Percentiles rank a stretch among this genome's conserved stretches.
Conservation (phyloP, 2,329 filamentous ascomycete genomes). For the Venturia asperata region DNA sequence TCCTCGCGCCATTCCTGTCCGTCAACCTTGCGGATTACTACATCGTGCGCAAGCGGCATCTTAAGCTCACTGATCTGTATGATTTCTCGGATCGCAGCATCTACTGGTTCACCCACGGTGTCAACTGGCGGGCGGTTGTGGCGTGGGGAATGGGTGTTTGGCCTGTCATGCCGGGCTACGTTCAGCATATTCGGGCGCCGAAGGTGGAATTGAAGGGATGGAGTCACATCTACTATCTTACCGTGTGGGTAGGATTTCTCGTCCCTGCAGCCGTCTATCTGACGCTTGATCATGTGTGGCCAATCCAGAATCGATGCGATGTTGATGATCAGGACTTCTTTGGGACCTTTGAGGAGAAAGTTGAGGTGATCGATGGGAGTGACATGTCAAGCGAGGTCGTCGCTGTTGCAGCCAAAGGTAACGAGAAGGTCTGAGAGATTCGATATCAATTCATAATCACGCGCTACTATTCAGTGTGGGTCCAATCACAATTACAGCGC, state of each 20-base stretch:
- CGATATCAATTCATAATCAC: too few relatives aligned
- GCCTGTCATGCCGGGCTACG: conserved; percentile 16
- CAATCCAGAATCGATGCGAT: neutral
- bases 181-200: conserved; percentile 7
- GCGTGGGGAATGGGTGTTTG: conserved; percentile 35
- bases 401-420: neutral
- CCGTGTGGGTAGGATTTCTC: neutral
- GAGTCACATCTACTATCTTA: conserved; percentile 13
- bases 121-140: conserved; percentile 40
- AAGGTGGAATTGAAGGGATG: conserved; percentile 1
- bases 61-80: conserved; percentile 42
- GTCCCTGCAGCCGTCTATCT: neutral
- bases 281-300: conserved; percentile 2
- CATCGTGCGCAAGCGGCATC: conserved; percentile 32
- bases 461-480: too few relatives aligned
- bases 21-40: conserved; percentile 43
- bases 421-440: neutral
- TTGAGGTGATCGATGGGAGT: neutral
- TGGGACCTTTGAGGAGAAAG: neutral
- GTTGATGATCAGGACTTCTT: conserved; percentile 4
- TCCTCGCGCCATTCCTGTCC: conserved; percentile 42
- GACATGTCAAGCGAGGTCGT: neutral
- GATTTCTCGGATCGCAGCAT: conserved; percentile 30
- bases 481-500: too few relatives aligned
- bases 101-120: conserved; percentile 39